These are phyloP conservation scores for Lactifluus volemus DNA, from an alignment of 768 basidiomycete genomes.

Conservation along the genomic window DNA sequence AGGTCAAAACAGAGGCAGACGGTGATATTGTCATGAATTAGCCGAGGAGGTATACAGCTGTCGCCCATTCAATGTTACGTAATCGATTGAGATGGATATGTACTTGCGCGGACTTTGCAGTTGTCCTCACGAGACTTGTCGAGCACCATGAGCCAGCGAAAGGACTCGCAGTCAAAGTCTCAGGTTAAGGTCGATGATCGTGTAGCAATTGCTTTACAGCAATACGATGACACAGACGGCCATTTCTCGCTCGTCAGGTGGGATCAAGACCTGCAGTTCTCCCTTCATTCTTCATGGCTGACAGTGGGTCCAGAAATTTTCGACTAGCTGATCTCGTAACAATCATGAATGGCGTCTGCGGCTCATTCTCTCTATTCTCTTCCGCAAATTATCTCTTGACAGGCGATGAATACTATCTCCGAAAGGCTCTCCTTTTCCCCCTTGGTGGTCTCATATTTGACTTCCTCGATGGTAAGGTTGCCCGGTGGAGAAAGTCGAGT, in stretches of 20 bases:
- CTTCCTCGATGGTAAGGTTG: conserved; percentile 95
- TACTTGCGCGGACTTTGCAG: background rate
- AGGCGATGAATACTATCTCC: conserved; percentile 69
- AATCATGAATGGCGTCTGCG: conserved; percentile 98
- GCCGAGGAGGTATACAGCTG: background rate
- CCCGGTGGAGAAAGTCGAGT: conserved; percentile 90
- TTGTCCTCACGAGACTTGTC: conserved; percentile 5
- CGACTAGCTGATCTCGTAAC: conserved; percentile 96
- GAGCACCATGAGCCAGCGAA: conserved; percentile 43
- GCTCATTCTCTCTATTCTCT: conserved; percentile 89
- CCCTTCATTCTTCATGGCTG: background rate
- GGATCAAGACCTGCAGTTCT: conserved; percentile 4
- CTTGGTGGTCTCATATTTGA: conserved; percentile 96
- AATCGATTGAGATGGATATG: background rate
- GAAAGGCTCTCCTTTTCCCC: conserved; percentile 83
- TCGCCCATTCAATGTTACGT: background rate
- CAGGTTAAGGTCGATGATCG: conserved; percentile 23
- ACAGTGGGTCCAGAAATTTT: conserved; percentile 64
- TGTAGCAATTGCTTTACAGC: conserved; percentile 47
- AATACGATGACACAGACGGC: conserved; percentile 83
- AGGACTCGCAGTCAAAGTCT: conserved; percentile 25
- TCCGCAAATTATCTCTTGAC: conserved; percentile 83
- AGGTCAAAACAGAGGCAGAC: conserved; percentile 23
- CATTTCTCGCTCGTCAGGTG: conserved; percentile 98
- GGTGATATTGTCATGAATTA: conserved; percentile 30